Evolutionary conservation across 2,329 filamentous ascomycete species (phyloP).

Genomic region (Colletotrichum tamarilloi): DNA sequence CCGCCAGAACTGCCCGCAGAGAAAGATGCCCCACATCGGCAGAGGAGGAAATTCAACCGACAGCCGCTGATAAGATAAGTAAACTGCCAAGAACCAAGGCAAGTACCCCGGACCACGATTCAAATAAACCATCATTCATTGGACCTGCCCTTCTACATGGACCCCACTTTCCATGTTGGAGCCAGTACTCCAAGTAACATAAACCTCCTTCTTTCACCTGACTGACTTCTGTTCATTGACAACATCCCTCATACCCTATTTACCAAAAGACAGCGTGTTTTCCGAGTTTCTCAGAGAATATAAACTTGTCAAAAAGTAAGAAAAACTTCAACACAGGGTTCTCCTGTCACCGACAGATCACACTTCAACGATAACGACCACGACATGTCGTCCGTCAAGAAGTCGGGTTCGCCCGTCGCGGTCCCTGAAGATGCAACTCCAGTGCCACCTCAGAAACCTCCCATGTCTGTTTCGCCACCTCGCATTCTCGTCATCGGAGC

Average conservation of each 20-base stretch:
- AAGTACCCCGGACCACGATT: not conserved
- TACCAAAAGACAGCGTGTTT: not conserved
- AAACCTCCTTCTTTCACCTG: not conserved
- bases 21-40: not conserved
- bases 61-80: not conserved
- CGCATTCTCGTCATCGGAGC: slow-evolving; percentile 85
- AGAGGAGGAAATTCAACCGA: not conserved
- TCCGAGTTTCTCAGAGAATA: not conserved
- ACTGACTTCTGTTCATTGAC: not conserved
- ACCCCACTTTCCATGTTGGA: not conserved
- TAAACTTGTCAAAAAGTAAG: not conserved
- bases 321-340: not conserved
- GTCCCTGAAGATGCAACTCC: slow-evolving; percentile 38
- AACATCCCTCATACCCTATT: not conserved
- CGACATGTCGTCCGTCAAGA: slow-evolving; percentile 31
- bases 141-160: not conserved
- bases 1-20: not conserved
- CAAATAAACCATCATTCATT: not conserved
- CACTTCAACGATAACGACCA: not conserved
- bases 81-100: not conserved
- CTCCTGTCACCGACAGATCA: not conserved
- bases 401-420: slow-evolving; percentile 25
- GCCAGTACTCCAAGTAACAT: not conserved
- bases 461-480: slow-evolving; percentile 62
- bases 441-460: slow-evolving; percentile 51